Evolutionary conservation across 2,329 filamentous ascomycete genomes (phyloP).

Genomic region (Claviceps monticola): DNA sequence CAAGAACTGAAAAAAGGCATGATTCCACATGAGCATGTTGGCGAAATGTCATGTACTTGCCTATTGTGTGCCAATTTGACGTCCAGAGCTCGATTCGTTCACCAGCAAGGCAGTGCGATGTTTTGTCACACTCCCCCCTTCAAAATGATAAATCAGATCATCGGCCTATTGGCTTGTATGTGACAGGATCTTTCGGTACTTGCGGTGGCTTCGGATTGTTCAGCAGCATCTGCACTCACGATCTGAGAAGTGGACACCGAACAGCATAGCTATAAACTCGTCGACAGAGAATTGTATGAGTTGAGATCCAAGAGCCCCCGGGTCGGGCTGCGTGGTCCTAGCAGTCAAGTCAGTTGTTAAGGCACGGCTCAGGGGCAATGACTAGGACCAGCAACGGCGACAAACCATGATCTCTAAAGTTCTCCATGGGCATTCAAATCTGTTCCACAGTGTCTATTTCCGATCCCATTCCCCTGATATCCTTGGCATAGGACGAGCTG

Average conservation of each 20-base stretch:
- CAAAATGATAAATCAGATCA: neutral
- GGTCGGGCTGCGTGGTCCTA: neutral
- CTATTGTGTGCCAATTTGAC: neutral
- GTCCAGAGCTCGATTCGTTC: neutral
- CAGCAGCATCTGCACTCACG: neutral
- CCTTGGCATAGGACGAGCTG: neutral
- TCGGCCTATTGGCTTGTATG: neutral
- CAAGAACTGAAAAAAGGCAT: neutral
- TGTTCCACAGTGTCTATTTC: neutral
- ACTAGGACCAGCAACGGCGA: neutral
- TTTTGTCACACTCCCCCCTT: too few relatives aligned
- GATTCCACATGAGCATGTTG: neutral
- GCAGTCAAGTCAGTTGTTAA: too few relatives aligned
- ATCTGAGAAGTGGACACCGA: neutral
- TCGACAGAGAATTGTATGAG: neutral
- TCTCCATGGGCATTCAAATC: neutral
- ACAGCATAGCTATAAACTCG: neutral
- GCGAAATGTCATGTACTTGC: neutral
- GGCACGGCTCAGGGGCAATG: neutral
- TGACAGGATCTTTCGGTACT: neutral
- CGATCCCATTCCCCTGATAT: too few relatives aligned
- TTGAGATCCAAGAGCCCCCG: neutral
- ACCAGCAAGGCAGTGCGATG: neutral
- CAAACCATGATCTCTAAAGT: neutral
- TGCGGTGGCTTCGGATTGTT: neutral